These are phyloP conservation scores for Leccinum fibrillosum DNA, from an alignment of 768 basidiomycete genomes.

Conservation along the genomic window DNA sequence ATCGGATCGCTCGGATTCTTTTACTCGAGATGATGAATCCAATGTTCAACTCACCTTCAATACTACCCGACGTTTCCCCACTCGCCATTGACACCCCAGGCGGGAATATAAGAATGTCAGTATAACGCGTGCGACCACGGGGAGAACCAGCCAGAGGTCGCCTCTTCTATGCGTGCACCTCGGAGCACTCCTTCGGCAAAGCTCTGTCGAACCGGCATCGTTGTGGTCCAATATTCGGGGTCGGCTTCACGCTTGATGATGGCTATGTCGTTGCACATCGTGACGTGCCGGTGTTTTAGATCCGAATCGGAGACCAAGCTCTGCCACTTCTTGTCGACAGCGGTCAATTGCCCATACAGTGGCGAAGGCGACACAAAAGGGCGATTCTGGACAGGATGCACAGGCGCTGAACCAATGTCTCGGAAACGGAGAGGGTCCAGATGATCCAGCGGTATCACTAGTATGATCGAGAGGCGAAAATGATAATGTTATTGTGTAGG, in stretches of 20 bases:
- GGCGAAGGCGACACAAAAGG: slow-evolving; percentile 5
- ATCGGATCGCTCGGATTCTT: too few relatives aligned
- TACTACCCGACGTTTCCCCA: too few relatives aligned
- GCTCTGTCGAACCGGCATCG: not conserved
- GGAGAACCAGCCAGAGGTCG: not conserved
- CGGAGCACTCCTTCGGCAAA: not conserved
- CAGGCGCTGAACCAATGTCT: slow-evolving; percentile 21
- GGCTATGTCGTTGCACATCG: not conserved
- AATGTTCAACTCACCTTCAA: too few relatives aligned
- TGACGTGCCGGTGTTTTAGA: not conserved
- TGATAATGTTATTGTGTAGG: too few relatives aligned
- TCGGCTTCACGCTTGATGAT: not conserved
- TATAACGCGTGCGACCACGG: too few relatives aligned
- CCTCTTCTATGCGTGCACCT: not conserved
- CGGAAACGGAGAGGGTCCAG: too few relatives aligned
- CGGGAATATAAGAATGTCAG: too few relatives aligned
- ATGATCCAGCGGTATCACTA: not conserved
- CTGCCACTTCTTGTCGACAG: too few relatives aligned
- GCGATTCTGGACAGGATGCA: slow-evolving; percentile 10
- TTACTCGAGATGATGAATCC: too few relatives aligned
- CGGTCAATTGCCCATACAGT: not conserved
- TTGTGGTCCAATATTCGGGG: not conserved
- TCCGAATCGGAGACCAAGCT: not conserved
- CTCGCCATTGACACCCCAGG: too few relatives aligned
- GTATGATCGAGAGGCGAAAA: not conserved